Evolutionary conservation across 1,139 yeast genomes (phyloP).

Genomic region (Diutina scorzettiae): DNA sequence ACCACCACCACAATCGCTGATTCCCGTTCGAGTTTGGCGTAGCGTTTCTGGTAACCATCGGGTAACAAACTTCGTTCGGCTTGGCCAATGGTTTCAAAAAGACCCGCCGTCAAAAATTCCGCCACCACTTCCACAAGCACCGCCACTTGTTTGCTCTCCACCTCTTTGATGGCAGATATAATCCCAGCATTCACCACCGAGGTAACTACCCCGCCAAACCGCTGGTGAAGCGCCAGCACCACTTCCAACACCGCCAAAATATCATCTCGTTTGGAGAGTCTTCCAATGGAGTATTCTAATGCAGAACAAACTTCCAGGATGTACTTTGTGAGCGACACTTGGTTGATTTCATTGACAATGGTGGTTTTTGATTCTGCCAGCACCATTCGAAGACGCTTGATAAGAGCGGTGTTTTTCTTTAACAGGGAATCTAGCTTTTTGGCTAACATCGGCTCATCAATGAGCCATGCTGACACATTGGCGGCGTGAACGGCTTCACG

Average conservation of each 20-base stretch:
- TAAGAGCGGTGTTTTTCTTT: slow-evolving; percentile 75
- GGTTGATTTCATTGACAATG: slow-evolving; percentile 48
- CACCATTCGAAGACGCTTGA: slow-evolving; percentile 48
- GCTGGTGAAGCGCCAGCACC: slow-evolving; percentile 63
- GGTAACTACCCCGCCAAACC: slow-evolving; percentile 48
- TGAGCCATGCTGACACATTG: not conserved
- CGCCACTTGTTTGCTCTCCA: slow-evolving; percentile 36
- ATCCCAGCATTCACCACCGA: slow-evolving; percentile 30
- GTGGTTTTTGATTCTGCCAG: slow-evolving; percentile 27
- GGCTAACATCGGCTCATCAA: slow-evolving; percentile 8
- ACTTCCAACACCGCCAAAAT: slow-evolving; percentile 54
- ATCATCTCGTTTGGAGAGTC: slow-evolving; percentile 47
- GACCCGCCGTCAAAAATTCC: slow-evolving; percentile 55
- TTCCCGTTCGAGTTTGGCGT: slow-evolving; percentile 14
- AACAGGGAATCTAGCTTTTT: slow-evolving; percentile 58
- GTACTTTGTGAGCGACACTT: slow-evolving; percentile 64
- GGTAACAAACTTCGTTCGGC: slow-evolving; percentile 5
- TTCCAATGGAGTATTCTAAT: slow-evolving; percentile 49
- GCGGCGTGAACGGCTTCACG: not conserved
- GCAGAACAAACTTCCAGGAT: slow-evolving; percentile 59
- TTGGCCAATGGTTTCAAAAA: slow-evolving; percentile 23
- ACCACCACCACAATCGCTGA: slow-evolving; percentile 38
- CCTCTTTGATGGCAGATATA: slow-evolving; percentile 33
- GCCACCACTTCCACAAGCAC: slow-evolving; percentile 38
- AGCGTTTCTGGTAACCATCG: slow-evolving; percentile 7